Evolutionary conservation across 2,329 filamentous ascomycete species (phyloP).

Genomic region (Exserohilum rostratum): DNA sequence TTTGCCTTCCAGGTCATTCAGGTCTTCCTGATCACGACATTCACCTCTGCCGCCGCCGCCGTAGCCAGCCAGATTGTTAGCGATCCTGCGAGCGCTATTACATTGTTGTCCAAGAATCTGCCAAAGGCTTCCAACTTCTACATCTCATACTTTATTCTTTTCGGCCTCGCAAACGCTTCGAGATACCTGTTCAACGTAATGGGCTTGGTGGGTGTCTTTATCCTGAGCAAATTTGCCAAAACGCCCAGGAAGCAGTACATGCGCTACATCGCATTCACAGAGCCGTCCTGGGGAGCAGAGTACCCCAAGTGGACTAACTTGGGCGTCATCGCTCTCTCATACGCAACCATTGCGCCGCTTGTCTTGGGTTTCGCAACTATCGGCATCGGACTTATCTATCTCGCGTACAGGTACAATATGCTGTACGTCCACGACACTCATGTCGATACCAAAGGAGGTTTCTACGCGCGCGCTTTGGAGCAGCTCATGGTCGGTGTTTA

Average conservation of each 20-base stretch:
- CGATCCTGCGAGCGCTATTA: slow-evolving; percentile 66
- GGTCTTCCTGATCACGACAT: slow-evolving; percentile 85
- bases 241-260: slow-evolving; percentile 51
- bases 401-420: slow-evolving; percentile 57
- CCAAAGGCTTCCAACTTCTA: slow-evolving; percentile 94
- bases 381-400: slow-evolving; percentile 54
- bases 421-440: slow-evolving; percentile 56
- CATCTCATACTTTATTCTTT: slow-evolving; percentile 90
- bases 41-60: slow-evolving; percentile 78
- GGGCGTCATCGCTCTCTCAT: slow-evolving; percentile 53
- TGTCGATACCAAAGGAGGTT: slow-evolving; percentile 55
- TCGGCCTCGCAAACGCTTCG: slow-evolving; percentile 61
- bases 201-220: slow-evolving; percentile 79
- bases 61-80: slow-evolving; percentile 60
- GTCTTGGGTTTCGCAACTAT: slow-evolving; percentile 54
- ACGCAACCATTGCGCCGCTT: slow-evolving; percentile 56
- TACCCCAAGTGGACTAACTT: slow-evolving; percentile 57
- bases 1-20: slow-evolving; percentile 92
- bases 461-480: slow-evolving; percentile 54
- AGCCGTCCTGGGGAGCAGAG: slow-evolving; percentile 53
- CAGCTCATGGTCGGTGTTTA: slow-evolving; percentile 57
- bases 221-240: slow-evolving; percentile 69
- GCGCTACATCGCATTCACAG: slow-evolving; percentile 46
- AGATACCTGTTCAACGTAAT: slow-evolving; percentile 73
- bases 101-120: slow-evolving; percentile 72